Evolutionary conservation across 1,284 basidiomycete species (phyloP).

Genomic region (Dichomitus squalens): DNA sequence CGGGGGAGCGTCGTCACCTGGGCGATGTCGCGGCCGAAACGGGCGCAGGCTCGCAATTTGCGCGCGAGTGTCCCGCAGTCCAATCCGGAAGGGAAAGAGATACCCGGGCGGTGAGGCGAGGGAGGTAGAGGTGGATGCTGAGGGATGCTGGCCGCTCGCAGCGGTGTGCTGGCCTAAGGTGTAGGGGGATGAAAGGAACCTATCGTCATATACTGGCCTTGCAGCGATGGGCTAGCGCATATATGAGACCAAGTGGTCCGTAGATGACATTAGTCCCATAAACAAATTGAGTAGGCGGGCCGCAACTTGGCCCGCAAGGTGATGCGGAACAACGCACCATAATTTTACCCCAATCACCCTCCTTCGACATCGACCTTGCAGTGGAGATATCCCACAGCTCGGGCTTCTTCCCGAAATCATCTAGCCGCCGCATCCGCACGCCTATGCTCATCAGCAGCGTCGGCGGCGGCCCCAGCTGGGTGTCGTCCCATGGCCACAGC

Average conservation of each 20-base stretch:
- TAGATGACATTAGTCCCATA: not conserved
- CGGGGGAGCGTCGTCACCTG: not conserved
- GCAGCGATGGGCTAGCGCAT: constrained; percentile 13
- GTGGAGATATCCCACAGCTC: constrained; percentile 25
- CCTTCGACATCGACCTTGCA: not conserved
- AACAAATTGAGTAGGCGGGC: not conserved
- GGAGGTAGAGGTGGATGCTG: not conserved
- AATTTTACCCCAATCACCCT: constrained; percentile 16
- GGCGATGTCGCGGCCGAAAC: not conserved
- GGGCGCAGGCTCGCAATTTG: not conserved
- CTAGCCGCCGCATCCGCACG: constrained; percentile 4
- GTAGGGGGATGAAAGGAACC: not conserved
- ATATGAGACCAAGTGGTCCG: not conserved
- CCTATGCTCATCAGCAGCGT: constrained; percentile 1
- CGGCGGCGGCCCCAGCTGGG: constrained; percentile 1
- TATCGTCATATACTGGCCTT: not conserved
- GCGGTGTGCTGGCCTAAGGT: not conserved
- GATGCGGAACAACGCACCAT: constrained; percentile 19
- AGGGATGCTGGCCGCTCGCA: not conserved
- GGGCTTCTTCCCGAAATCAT: constrained; percentile 22
- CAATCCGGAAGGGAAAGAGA: constrained; percentile 13
- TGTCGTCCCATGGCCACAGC: constrained; percentile 10
- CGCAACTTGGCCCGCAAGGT: too few species aligned
- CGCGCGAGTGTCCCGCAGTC: constrained; percentile 14
- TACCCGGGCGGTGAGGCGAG: not conserved